Base-by-base conservation (phyloP, 257 asterid genomes). In the Rauvolfia tetraphylla region DNA sequence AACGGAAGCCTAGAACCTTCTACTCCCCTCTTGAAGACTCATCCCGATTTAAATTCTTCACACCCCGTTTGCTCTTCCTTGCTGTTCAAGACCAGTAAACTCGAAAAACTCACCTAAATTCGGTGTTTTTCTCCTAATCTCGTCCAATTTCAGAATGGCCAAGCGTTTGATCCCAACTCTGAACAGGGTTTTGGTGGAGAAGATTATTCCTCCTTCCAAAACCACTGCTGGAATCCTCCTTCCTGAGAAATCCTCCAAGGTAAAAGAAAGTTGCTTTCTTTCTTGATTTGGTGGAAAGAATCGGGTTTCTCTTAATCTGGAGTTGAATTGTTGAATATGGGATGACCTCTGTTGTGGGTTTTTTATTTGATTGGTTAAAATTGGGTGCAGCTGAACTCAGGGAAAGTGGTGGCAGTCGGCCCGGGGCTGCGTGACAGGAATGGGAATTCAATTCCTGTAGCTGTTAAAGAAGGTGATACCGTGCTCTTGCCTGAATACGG, bases 401-500 rank as follows among this genome's bases (percentile, higher is more conserved):
- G 92, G 27, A 92, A 87, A 85, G 97, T 92, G 44, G 88, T 93
- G 48, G 96, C 97, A 17, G 89, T 89, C 58, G 98, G 97, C 15
- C 92, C 93, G n/a, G 98, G 98, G 4, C 68, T 82, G 65, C 85
- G 51, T 12, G 92, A 86, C 83, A 87, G 87, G 65, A 20, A 85
- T 1, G 97, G 97, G 70, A 85, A 87, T 72, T 12, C 7, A 20
- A 87, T 92, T n/a, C 97, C 98, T 0, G 87, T 87, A 6, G 90
- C 91, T 73, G 92, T 94, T 34, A 94, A 94, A 80, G 97, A 89
- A 83, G 98, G 98, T 0, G 97, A 94, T 67, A 88, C 91, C 12
- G 97, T 94, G 76, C 91, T 94, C 70, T 82, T 94, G 87, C 97
- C 98, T 18, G 98, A 94, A 12, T 94, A 92, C 27, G 97, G 98